These are phyloP conservation scores for Biscutella auriculata DNA, from an alignment of 441 rosid species.

Conservation along the genomic window DNA sequence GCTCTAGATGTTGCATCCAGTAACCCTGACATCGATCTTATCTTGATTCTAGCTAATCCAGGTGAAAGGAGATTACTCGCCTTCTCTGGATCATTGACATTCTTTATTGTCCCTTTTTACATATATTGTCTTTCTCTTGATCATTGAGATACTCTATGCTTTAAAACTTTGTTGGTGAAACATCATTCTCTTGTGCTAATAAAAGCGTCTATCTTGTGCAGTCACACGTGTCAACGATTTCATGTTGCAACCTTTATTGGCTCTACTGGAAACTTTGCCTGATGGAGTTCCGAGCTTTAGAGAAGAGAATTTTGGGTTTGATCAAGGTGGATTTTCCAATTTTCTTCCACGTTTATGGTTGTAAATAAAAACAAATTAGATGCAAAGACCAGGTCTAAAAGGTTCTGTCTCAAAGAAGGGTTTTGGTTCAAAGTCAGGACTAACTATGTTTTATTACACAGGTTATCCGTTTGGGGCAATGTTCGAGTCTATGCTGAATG, in stretches of 20 bases:
- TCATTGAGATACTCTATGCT: not conserved
- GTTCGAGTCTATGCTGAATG: slow-evolving; percentile 26
- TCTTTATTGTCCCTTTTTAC: not conserved
- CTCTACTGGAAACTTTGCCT: slow-evolving; percentile 41
- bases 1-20: slow-evolving; percentile 57
- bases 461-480: slow-evolving; percentile 32
- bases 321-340: slow-evolving; percentile 35
- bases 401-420: not conserved
- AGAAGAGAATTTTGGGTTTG: slow-evolving; percentile 34
- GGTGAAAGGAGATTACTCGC: slow-evolving; percentile 22
- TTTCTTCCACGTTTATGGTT: slow-evolving; percentile 14
- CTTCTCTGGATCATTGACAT: not conserved
- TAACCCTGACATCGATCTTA: slow-evolving; percentile 54
- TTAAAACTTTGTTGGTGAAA: not conserved
- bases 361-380: slow-evolving; percentile 17
- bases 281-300: slow-evolving; percentile 30
- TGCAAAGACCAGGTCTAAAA: not conserved
- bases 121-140: too few species aligned
- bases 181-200: not conserved
- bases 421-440: not conserved
- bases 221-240: slow-evolving; percentile 54
- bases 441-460: slow-evolving; percentile 10
- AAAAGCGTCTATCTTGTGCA: too few species aligned
- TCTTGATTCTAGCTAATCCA: slow-evolving; percentile 61
- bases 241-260: slow-evolving; percentile 32